phyloP scores from a whole-genome alignment of 176 grass and related monocot genomes.

The Triticum urartu region DNA sequence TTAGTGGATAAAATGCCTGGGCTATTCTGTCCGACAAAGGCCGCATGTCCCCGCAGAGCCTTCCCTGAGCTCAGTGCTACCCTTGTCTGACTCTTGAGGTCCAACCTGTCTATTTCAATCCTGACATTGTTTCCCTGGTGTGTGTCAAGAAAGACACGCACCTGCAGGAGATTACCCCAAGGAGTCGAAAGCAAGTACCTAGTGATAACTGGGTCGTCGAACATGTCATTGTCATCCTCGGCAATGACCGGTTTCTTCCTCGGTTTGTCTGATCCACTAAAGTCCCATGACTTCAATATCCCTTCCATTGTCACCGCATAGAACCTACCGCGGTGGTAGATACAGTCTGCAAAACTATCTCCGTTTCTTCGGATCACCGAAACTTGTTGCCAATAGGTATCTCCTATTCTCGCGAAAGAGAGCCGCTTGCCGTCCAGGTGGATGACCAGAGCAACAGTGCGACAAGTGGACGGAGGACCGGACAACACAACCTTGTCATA shows the following conservation, averaged over 20 bases:
- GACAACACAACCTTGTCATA: neutral
- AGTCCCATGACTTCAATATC: neutral
- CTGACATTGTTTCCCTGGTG: neutral
- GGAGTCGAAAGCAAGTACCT: neutral
- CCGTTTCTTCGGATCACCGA: neutral
- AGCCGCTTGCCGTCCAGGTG: neutral
- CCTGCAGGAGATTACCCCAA: neutral
- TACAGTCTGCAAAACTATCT: neutral
- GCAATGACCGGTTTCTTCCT: neutral
- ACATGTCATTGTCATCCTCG: neutral
- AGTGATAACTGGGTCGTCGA: neutral
- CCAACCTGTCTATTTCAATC: neutral
- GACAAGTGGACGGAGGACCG: neutral
- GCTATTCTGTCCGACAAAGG: neutral
- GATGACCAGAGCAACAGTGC: neutral
- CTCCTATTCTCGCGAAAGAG: neutral
- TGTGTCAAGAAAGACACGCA: neutral
- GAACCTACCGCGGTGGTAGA: neutral
- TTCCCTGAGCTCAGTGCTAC: neutral
- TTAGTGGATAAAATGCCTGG: neutral
- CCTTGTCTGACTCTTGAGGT: neutral
- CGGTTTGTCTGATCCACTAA: neutral
- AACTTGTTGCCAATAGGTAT: neutral
- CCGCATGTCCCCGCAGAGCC: neutral
- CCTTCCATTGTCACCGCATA: neutral